A percentile compares a stretch with the other conserved stretches of the same genome.
Conservation (phyloP, 305 asterid genomes). For the Withania somnifera region DNA sequence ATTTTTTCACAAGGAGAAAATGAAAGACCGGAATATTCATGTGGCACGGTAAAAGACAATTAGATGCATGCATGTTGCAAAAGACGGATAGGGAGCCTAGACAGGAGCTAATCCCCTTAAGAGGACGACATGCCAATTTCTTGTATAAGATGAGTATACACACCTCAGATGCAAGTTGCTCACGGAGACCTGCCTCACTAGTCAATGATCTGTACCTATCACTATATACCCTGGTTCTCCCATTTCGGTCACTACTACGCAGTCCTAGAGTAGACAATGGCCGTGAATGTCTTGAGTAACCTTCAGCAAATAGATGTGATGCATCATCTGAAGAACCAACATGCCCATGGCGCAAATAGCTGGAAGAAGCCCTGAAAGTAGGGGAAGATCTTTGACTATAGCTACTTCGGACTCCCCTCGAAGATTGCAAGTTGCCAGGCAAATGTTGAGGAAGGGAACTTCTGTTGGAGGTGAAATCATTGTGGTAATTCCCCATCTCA, state of each 20-base stretch:
- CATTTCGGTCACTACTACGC: slow-evolving; percentile 35
- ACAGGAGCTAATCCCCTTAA: not conserved
- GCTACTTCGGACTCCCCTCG: slow-evolving; percentile 45
- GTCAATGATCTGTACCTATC: slow-evolving; percentile 40
- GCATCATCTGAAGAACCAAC: slow-evolving; percentile 42
- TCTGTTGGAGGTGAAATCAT: slow-evolving; percentile 32
- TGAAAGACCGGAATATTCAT: not conserved
- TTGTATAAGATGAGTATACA: slow-evolving; percentile 8
- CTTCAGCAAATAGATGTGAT: slow-evolving; percentile 30
- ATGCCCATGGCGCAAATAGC: slow-evolving; percentile 37
- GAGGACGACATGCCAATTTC: not conserved
- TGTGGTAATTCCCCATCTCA: slow-evolving; percentile 33
- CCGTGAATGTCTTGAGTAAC: slow-evolving; percentile 37
- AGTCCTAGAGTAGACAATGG: slow-evolving; percentile 28
- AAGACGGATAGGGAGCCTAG: not conserved
- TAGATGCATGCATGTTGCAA: not conserved
- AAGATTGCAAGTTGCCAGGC: slow-evolving; percentile 25
- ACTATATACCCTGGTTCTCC: slow-evolving; percentile 28
- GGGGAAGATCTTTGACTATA: slow-evolving; percentile 41
- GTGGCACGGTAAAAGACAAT: not conserved
- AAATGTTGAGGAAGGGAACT: slow-evolving; percentile 21
- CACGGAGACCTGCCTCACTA: slow-evolving; percentile 33
- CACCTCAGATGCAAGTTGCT: slow-evolving; percentile 51
- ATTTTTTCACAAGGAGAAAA: not conserved
- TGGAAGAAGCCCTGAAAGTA: slow-evolving; percentile 43